These are phyloP conservation scores for Ogataea hybrid DNA, from an alignment of 1,139 yeast genomes.

Conservation along the genomic window DNA sequence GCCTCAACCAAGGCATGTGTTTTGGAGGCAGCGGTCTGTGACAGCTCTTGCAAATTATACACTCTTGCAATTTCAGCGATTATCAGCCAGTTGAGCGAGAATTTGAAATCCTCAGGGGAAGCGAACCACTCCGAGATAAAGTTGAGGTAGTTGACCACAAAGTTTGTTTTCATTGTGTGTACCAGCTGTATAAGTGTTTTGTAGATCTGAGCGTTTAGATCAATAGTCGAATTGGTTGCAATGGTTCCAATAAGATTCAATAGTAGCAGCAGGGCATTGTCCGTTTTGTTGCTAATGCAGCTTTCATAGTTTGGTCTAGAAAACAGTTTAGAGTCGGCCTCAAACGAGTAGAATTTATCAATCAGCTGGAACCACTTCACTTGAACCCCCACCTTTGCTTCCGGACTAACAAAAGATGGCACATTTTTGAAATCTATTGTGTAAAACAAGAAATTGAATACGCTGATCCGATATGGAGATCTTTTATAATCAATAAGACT, in stretches of 20 bases:
- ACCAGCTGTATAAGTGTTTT: conserved; percentile 15
- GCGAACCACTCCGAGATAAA: conserved; percentile 24
- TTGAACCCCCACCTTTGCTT: conserved; percentile 16
- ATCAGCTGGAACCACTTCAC: conserved; percentile 25
- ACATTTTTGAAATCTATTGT: conserved; percentile 27
- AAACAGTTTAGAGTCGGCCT: conserved; percentile 13
- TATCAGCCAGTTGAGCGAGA: conserved; percentile 18
- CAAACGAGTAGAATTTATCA: conserved; percentile 18
- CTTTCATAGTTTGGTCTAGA: conserved; percentile 30
- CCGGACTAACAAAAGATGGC: conserved; percentile 13
- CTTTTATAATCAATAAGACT: conserved; percentile 23
- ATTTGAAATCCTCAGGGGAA: conserved; percentile 17
- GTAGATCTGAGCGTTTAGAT: conserved; percentile 17
- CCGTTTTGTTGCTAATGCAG: conserved; percentile 29
- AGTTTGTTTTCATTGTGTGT: conserved; percentile 22
- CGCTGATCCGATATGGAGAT: conserved; percentile 21
- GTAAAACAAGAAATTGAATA: conserved; percentile 26
- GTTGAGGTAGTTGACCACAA: conserved; percentile 24
- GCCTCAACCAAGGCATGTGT: conserved; percentile 5
- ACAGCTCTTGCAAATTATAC: conserved; percentile 9
- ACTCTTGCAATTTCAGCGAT: conserved; percentile 14
- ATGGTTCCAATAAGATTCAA: conserved; percentile 26
- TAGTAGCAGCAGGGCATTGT: conserved; percentile 28
- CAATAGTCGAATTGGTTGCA: conserved; percentile 11
- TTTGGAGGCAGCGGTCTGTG: conserved; percentile 5